These are phyloP conservation scores for Gossypioides kirkii DNA, from an alignment of 345 rosid genomes.

Conservation along the genomic window DNA sequence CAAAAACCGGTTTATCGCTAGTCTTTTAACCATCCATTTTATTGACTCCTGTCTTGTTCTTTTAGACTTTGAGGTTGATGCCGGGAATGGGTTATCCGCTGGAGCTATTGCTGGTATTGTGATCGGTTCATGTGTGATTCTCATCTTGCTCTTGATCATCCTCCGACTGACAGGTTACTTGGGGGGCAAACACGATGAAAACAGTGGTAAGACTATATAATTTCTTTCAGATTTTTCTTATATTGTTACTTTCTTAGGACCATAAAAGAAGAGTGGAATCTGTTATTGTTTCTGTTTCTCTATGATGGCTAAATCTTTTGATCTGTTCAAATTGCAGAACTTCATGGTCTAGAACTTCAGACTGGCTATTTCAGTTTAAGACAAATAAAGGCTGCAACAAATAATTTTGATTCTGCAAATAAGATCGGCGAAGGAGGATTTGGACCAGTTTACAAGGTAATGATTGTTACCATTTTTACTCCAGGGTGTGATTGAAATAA, in stretches of 20 bases:
- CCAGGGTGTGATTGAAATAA: too few species aligned
- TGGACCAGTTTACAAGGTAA: conserved; percentile 91
- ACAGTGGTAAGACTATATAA: conserved; percentile 39
- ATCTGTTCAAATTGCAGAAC: conserved; percentile 32
- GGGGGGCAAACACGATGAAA: conserved; percentile 48
- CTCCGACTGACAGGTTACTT: conserved; percentile 49
- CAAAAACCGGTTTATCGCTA: background rate
- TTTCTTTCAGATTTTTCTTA: background rate
- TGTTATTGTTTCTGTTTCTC: background rate
- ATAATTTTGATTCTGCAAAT: conserved; percentile 59
- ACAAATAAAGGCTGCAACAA: conserved; percentile 70
- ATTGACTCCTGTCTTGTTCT: background rate
- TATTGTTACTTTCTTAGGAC: background rate
- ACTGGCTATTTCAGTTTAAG: conserved; percentile 71
- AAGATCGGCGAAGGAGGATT: conserved; percentile 97
- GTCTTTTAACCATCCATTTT: background rate
- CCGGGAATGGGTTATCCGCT: conserved; percentile 41
- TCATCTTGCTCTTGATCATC: conserved; percentile 34
- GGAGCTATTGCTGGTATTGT: conserved; percentile 71
- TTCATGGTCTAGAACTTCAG: conserved; percentile 58
- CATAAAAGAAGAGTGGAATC: background rate
- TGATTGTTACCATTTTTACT: background rate
- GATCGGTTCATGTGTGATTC: conserved; percentile 37
- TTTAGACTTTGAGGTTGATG: conserved; percentile 63
- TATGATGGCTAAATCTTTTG: background rate